These are phyloP conservation scores for Trypanosoma brucei DNA, from an alignment of 208 protist species.

Conservation along the genomic window DNA sequence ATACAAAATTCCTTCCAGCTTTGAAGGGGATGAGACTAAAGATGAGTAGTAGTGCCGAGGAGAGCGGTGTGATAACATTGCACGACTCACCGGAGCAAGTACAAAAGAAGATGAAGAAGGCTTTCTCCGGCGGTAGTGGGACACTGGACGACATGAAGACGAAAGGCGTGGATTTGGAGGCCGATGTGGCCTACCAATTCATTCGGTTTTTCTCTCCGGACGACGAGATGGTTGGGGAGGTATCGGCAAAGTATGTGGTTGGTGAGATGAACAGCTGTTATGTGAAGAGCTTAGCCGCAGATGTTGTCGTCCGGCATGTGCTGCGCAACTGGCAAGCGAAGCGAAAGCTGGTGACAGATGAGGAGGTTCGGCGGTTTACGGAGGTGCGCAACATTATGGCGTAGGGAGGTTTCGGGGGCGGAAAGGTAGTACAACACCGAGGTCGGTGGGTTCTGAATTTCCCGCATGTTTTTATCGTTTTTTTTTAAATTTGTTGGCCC, in stretches of 20 bases:
- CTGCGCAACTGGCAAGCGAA: slow-evolving; percentile 58
- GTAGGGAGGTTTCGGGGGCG: slow-evolving; percentile 10
- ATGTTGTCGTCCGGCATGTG: slow-evolving; percentile 60
- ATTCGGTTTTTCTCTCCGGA: slow-evolving; percentile 96
- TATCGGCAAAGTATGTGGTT: slow-evolving; percentile 55
- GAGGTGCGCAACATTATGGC: slow-evolving; percentile 75
- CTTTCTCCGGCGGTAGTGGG: slow-evolving; percentile 95
- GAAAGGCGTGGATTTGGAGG: slow-evolving; percentile 89
- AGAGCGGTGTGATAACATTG: slow-evolving; percentile 93
- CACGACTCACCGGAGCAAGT: slow-evolving; percentile 95
- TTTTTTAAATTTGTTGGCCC: too few relatives aligned
- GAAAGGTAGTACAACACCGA: too few relatives aligned
- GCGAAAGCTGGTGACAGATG: slow-evolving; percentile 65
- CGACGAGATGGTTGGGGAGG: slow-evolving; percentile 87
- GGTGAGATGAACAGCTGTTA: slow-evolving; percentile 74
- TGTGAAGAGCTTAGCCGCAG: slow-evolving; percentile 74
- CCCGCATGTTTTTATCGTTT: too few relatives aligned
- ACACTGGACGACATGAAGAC: slow-evolving; percentile 94
- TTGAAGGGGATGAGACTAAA: slow-evolving; percentile 95
- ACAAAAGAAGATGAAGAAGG: slow-evolving; percentile 93
- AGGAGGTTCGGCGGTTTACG: slow-evolving; percentile 57
- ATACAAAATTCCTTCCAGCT: slow-evolving; percentile 97
- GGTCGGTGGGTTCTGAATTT: too few relatives aligned
- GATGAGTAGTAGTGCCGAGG: slow-evolving; percentile 94
- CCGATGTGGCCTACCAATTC: slow-evolving; percentile 96